Conservation (phyloP, 768 basidiomycete species). For the Psilocybe subaeruginosa region DNA sequence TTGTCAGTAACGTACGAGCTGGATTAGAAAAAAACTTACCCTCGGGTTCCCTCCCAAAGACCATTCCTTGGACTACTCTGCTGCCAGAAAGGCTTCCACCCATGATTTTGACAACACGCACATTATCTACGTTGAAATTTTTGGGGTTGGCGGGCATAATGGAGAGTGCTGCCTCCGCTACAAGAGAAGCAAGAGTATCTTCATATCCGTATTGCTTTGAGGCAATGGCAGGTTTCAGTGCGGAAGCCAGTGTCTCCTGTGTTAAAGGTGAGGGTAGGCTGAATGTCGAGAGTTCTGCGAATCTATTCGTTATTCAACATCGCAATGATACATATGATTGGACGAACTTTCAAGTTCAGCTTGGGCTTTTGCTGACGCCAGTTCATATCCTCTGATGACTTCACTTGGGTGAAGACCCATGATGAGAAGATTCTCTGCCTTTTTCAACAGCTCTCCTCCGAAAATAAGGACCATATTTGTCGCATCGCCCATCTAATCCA, state of each 20-base stretch:
- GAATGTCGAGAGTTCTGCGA: slow-evolving; percentile 67
- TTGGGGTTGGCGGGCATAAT: slow-evolving; percentile 90
- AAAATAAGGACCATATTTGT: slow-evolving; percentile 96
- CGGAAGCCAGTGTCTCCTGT: slow-evolving; percentile 65
- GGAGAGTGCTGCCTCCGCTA: slow-evolving; percentile 90
- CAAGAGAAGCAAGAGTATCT: slow-evolving; percentile 76
- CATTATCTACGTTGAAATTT: slow-evolving; percentile 98
- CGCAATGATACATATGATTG: background rate
- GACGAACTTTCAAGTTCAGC: slow-evolving; percentile 88
- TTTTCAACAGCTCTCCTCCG: slow-evolving; percentile 93
- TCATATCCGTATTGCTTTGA: slow-evolving; percentile 98
- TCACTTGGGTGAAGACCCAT: slow-evolving; percentile 99
- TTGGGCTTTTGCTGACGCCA: slow-evolving; percentile 82
- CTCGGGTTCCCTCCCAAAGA: slow-evolving; percentile 95
- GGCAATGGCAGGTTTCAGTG: slow-evolving; percentile 90
- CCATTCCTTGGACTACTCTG: slow-evolving; percentile 95
- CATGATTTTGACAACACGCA: slow-evolving; percentile 98
- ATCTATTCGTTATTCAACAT: slow-evolving; percentile 11
- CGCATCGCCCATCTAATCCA: slow-evolving; percentile 88
- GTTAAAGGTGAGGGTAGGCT: slow-evolving; percentile 75
- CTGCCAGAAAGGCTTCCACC: slow-evolving; percentile 87
- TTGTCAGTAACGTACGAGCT: slow-evolving; percentile 1
- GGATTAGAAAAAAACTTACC: slow-evolving; percentile 45
- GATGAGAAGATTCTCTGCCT: slow-evolving; percentile 87
- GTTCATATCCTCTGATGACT: slow-evolving; percentile 92